Evolutionary conservation across 768 basidiomycete species (phyloP), one percentile per base, ranked within the genome.

Genomic region (Paxillus rubicundulus): DNA sequence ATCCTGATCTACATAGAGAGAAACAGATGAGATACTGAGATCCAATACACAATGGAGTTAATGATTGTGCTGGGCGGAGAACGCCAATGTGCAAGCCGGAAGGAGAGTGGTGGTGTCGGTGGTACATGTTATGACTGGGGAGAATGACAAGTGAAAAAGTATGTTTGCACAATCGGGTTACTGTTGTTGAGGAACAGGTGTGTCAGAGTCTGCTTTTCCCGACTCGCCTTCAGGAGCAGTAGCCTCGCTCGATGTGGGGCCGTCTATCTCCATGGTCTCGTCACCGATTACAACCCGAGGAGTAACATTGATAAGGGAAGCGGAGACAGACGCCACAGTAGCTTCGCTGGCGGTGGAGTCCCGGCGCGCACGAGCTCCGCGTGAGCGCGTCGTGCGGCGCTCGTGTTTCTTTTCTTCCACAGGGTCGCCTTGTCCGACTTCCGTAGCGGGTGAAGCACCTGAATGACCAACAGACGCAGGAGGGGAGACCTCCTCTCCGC

Each of bases 291-390:
- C 60, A 32, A 44, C 58, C 20, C 14, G 54, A 44, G 55, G 24
- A 0, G 32, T 38, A 3, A 18, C 43, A 17, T 63, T 64, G 14
- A 46, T 63, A 39, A 66, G 62, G 3, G 73, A 72, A 3, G 57
- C 64, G 4, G 73, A 69, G 13, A 59, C 61, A 5, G 74, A 73
- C 10, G 71, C 70, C 27, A 52, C 58, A 6, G 76, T 73, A 1
- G 77, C 75, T 52, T 79, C 80, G 54, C 82, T 84, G 16, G 75
- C 73, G 49, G 74, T 80, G 2, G 83, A 85, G 52, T 76, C 76
- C 43, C 78, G 70, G 17, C 80, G 73, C 57, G 66, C 74, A 24
- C 61, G 47, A 18, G 58, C 65, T 48, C 67, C 75, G 55, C 74
- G 72, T 14, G 79, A 74, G 45, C 82, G 74, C 32, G 79, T 76